Evolutionary conservation across 2,329 filamentous ascomycete genomes (phyloP).

Genomic region (Phialophora verrucosa): DNA sequence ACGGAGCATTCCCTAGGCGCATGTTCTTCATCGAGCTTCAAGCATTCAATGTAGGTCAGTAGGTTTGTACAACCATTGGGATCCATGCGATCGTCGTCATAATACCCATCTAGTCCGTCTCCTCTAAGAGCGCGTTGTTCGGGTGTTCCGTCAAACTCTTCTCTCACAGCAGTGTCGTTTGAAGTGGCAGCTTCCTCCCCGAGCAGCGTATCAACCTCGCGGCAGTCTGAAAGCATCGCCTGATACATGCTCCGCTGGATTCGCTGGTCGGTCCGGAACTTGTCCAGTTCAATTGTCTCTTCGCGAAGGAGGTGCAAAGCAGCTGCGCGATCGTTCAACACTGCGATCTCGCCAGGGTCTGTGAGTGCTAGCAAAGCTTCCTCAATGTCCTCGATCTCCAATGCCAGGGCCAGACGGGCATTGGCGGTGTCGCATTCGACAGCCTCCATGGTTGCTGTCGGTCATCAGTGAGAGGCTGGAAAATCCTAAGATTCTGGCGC

Average conservation of each 20-base stretch:
- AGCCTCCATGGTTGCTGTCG: not conserved
- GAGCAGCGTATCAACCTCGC: constrained; percentile 14
- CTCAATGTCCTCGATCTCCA: constrained; percentile 15
- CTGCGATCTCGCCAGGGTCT: not conserved
- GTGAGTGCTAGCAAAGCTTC: not conserved
- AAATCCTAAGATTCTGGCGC: not conserved
- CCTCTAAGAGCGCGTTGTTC: not conserved
- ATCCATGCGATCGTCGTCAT: constrained; percentile 20
- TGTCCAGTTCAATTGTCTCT: constrained; percentile 9
- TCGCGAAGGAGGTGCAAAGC: constrained; percentile 13
- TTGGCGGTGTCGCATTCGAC: not conserved
- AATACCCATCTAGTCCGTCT: constrained; percentile 17
- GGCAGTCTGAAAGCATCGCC: constrained; percentile 28
- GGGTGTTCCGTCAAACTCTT: no score
- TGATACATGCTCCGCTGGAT: constrained; percentile 26
- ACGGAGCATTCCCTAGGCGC: constrained; percentile 15
- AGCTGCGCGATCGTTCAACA: not conserved
- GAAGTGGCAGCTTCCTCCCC: not conserved
- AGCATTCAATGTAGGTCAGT: constrained; percentile 11
- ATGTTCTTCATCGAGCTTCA: constrained; percentile 18
- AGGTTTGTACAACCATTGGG: constrained; percentile 15
- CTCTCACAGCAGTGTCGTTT: not conserved
- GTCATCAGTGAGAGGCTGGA: not conserved
- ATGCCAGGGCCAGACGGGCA: not conserved
- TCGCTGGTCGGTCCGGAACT: constrained; percentile 3